A percentile compares a stretch with the other conserved stretches of the same genome.
These are phyloP conservation scores for Geotrichum fermentans DNA, from an alignment of 1,139 yeast species.

Conservation along the genomic window DNA sequence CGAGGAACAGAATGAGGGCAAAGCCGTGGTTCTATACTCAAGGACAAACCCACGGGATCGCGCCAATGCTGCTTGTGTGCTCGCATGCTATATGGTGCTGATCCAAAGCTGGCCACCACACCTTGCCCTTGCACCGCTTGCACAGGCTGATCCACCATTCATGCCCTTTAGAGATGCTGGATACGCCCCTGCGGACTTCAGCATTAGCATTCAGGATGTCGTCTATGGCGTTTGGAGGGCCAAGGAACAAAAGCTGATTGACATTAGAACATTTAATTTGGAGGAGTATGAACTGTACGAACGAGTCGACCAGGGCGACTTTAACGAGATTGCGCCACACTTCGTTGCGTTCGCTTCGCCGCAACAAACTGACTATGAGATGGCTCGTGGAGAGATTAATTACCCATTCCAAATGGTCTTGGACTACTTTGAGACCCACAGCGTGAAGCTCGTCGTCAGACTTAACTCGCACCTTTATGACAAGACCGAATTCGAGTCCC, in stretches of 20 bases:
- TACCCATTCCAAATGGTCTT: conserved; percentile 65
- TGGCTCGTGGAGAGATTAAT: conserved; percentile 23
- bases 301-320: conserved; percentile 94
- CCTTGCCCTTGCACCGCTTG: conserved; percentile 88
- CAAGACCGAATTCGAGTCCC: conserved; percentile 70
- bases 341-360: conserved; percentile 98
- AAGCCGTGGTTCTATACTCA: conserved; percentile 87
- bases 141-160: conserved; percentile 89
- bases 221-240: conserved; percentile 98
- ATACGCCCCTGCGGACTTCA: conserved; percentile 90
- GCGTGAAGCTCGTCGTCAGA: conserved; percentile 85
- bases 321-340: conserved; percentile 84
- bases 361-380: conserved; percentile 53
- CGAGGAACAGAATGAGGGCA: conserved; percentile 76
- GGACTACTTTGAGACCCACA: conserved; percentile 61
- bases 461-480: conserved; percentile 88
- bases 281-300: conserved; percentile 92
- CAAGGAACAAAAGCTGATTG: conserved; percentile 86
- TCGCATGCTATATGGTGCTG: conserved; percentile 90
- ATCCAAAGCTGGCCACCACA: conserved; percentile 98
- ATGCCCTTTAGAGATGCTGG: conserved; percentile 97
- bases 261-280: conserved; percentile 78
- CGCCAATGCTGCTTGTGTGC: conserved; percentile 89
- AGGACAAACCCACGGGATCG: conserved; percentile 74
- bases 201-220: conserved; percentile 85